Conservation (phyloP, 371 early-diverging fungal species). For the Mucor mucedo region DNA sequence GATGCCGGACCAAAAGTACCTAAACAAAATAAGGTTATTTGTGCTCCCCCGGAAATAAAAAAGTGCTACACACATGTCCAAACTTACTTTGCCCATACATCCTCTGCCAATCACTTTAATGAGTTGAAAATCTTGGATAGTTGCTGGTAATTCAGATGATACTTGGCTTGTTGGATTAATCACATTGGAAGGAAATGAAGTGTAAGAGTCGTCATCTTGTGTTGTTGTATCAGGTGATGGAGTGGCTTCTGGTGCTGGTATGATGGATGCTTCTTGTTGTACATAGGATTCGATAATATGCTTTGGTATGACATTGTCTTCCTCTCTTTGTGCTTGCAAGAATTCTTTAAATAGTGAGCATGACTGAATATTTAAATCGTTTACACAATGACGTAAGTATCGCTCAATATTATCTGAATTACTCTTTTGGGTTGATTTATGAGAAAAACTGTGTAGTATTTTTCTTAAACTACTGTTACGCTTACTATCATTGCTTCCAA, state of each 20-base stretch:
- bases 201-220: slow-evolving; percentile 11
- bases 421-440: slow-evolving; percentile 27
- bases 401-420: slow-evolving; percentile 52
- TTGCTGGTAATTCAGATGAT: slow-evolving; percentile 13
- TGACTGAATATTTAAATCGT: slow-evolving; percentile 35
- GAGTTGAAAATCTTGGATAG: slow-evolving; percentile 56
- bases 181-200: slow-evolving; percentile 12
- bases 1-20: slow-evolving; percentile 87
- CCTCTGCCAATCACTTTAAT: slow-evolving; percentile 62
- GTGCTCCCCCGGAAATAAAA: not conserved
- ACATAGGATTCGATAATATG: slow-evolving; percentile 32
- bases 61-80: not conserved
- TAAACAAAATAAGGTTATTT: slow-evolving; percentile 31
- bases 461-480: slow-evolving; percentile 17
- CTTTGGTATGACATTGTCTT: slow-evolving; percentile 40
- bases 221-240: slow-evolving; percentile 12
- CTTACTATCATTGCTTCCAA: slow-evolving; percentile 14
- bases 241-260: slow-evolving; percentile 1
- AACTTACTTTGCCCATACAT: slow-evolving; percentile 53
- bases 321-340: slow-evolving; percentile 49
- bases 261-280: slow-evolving; percentile 17
- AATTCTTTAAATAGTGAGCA: slow-evolving; percentile 55
- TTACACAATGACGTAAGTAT: slow-evolving; percentile 46
- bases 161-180: not conserved
- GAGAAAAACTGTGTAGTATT: slow-evolving; percentile 28